Evolutionary conservation across 1,139 yeast species (phyloP).

Genomic region (Pneumocystis carinii): DNA sequence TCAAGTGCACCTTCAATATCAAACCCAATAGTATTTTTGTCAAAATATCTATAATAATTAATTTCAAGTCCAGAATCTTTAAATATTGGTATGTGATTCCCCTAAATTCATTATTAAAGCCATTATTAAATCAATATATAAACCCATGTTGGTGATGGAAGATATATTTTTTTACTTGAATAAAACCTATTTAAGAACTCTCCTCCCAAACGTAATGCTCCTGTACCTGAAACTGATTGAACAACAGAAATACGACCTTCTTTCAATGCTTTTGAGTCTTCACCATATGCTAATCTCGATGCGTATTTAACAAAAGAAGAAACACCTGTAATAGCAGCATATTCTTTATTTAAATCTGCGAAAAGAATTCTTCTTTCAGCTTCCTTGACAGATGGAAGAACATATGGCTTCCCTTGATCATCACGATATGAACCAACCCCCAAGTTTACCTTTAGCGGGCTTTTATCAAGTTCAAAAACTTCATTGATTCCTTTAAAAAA

Average conservation of each 20-base stretch:
- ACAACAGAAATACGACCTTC: constrained; percentile 41
- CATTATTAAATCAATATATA: not conserved
- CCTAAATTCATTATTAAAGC: constrained; percentile 18
- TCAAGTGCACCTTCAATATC: constrained; percentile 54
- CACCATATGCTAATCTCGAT: constrained; percentile 67
- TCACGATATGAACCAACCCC: constrained; percentile 97
- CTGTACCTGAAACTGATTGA: constrained; percentile 61
- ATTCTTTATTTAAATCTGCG: constrained; percentile 72
- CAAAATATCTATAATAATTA: constrained; percentile 51
- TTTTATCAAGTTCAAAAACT: constrained; percentile 39
- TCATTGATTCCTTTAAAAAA: constrained; percentile 15
- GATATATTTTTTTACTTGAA: constrained; percentile 33
- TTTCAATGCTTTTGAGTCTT: constrained; percentile 26
- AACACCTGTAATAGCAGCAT: constrained; percentile 69
- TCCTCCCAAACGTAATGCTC: constrained; percentile 57
- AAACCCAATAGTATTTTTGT: constrained; percentile 43
- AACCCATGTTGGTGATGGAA: constrained; percentile 56
- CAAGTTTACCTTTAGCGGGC: constrained; percentile 57
- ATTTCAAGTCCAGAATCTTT: constrained; percentile 33
- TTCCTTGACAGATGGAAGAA: constrained; percentile 62
- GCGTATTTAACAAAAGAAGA: constrained; percentile 56
- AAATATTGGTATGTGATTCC: constrained; percentile 46
- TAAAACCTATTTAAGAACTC: constrained; percentile 41
- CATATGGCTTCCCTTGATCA: constrained; percentile 84
- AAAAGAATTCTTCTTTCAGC: constrained; percentile 46